These are phyloP conservation scores for Penicillium paradoxum DNA, from an alignment of 495 filamentous ascomycete species.

Conservation along the genomic window DNA sequence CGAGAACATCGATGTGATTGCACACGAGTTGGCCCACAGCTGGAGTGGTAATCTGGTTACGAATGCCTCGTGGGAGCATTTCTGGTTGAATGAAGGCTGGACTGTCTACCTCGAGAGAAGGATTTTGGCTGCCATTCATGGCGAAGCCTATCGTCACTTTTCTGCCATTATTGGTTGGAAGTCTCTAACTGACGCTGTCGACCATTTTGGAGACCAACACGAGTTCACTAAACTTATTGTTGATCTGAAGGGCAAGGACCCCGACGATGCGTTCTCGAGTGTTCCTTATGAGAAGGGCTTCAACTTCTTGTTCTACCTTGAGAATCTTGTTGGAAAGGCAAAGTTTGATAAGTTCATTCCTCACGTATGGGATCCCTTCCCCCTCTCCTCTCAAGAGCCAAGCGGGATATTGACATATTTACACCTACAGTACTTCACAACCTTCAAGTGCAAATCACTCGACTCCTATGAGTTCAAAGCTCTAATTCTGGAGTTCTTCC, in stretches of 20 bases:
- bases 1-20: slow-evolving; percentile 94
- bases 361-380: slow-evolving; percentile 43
- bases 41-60: slow-evolving; percentile 95
- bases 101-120: slow-evolving; percentile 89
- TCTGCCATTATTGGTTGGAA: slow-evolving; percentile 74
- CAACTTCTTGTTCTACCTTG: slow-evolving; percentile 76
- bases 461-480: slow-evolving; percentile 91
- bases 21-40: slow-evolving; percentile 85
- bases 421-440: slow-evolving; percentile 67
- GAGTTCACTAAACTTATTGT: slow-evolving; percentile 89
- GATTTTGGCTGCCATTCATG: slow-evolving; percentile 49
- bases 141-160: slow-evolving; percentile 82
- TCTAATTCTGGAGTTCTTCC: slow-evolving; percentile 80
- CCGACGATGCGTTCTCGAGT: slow-evolving; percentile 89
- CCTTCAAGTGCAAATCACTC: slow-evolving; percentile 71
- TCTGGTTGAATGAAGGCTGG: slow-evolving; percentile 97
- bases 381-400: too few relatives aligned
- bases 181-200: slow-evolving; percentile 66
- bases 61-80: slow-evolving; percentile 91
- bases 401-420: too few relatives aligned
- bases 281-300: slow-evolving; percentile 76
- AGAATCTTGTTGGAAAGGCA: slow-evolving; percentile 75
- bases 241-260: slow-evolving; percentile 82
- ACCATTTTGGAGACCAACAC: slow-evolving; percentile 71
- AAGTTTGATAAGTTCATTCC: slow-evolving; percentile 94